Base-by-base conservation (phyloP, 2,329 filamentous ascomycete genomes). In the Fusarium verrucosum region DNA sequence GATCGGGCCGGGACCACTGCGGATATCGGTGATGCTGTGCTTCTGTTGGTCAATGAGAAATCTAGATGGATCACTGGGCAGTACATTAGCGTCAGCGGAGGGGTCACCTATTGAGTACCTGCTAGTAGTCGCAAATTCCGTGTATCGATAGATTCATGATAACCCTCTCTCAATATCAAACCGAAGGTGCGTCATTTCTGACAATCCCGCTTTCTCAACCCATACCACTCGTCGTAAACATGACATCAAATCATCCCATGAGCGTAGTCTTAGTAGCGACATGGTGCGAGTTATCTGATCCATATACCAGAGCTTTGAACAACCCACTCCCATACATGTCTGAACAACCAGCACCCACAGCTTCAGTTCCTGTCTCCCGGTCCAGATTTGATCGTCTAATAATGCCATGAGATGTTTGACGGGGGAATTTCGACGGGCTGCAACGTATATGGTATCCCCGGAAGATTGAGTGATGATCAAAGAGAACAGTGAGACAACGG, bases 11-110 rank as follows among this genome's bases (percentile, higher is more conserved):
- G 79, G 0, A 76, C 70, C 0, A 52, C 70, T 4, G 75, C 76
- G 17, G 80, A 83, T 50, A 72, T 83, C 37, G 80, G 76, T 0
- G 79, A 82, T 58, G 78, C 56, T 3, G 65, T 65, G 4, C 46
- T 65, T 20, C 26, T 65, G 11, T 13, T 65, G 10, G 62, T 50
- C 0, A 59, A 57, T 3, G 62, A 65, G 19, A 65, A 52, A 7
- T 65, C 62, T 4, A 17, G 62, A 10, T 65, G 62, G 62, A 65
- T 65, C 8, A 65, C 62, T 0, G 62, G 62, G 1, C 62, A 65
- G 38, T 65, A 65, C 1, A 52, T 65, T 2, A 28, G 55, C 25
- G 40, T 46, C 2, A 64, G 10, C 4, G 61, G 53, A 0, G 61
- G 61, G 3, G 43, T 59, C 0, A 59, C 53, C 2, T 46, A 50